Conservation (phyloP, 2,329 filamentous ascomycete genomes). For the Simplicillium sp. region DNA sequence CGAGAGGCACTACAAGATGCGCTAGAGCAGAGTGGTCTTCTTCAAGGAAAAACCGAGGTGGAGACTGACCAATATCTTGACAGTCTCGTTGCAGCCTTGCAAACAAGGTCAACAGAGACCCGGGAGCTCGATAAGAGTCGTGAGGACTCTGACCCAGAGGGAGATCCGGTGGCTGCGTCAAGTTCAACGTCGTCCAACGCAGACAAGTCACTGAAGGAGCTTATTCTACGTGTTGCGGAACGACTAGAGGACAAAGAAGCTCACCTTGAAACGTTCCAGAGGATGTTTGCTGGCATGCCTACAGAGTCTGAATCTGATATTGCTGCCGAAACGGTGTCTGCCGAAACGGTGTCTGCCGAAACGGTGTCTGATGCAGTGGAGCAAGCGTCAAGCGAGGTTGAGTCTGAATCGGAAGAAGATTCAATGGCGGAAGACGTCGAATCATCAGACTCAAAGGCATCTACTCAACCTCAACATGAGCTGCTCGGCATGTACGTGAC, state of each 20-base stretch:
- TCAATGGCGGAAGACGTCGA: background rate
- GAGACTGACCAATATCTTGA: slow-evolving; percentile 40
- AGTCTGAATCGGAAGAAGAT: background rate
- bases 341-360: background rate
- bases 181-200: slow-evolving; percentile 1
- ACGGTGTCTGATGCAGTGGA: background rate
- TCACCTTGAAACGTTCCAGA: slow-evolving; percentile 40
- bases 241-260: slow-evolving; percentile 28
- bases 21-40: slow-evolving; percentile 42
- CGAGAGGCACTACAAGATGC: slow-evolving; percentile 46
- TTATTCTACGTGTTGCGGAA: slow-evolving; percentile 42
- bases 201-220: slow-evolving; percentile 29
- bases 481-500: slow-evolving; percentile 64
- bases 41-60: slow-evolving; percentile 31
- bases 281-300: slow-evolving; percentile 39
- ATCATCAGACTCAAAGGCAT: too few relatives aligned
- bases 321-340: background rate
- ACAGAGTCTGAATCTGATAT: slow-evolving; percentile 17
- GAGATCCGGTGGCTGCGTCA: slow-evolving; percentile 5
- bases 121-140: slow-evolving; percentile 11
- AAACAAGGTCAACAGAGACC: slow-evolving; percentile 17
- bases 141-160: slow-evolving; percentile 9
- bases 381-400: background rate
- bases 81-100: slow-evolving; percentile 39
- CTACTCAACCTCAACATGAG: slow-evolving; percentile 12